These are phyloP conservation scores for Aspergillus ochraceoroseus DNA, from an alignment of 2,329 filamentous ascomycete genomes.

Conservation along the genomic window DNA sequence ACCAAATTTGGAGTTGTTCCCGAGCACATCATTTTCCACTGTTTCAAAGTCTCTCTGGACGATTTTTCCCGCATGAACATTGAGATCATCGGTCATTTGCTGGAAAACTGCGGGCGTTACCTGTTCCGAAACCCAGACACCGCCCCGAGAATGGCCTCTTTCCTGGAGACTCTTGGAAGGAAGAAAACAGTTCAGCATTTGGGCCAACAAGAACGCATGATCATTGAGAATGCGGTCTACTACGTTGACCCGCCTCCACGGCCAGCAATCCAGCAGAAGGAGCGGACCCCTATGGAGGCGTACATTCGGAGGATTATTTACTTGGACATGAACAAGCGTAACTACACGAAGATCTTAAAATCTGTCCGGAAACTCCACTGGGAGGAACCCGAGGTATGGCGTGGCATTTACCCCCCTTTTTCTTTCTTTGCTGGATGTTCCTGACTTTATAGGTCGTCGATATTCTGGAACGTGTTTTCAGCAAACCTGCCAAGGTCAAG, in stretches of 20 bases:
- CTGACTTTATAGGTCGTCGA: slow-evolving; percentile 55
- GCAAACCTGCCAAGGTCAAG: slow-evolving; percentile 94
- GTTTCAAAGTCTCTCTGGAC: slow-evolving; percentile 92
- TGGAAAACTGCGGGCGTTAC: slow-evolving; percentile 95
- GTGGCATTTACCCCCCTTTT: no score
- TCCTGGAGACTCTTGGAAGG: slow-evolving; percentile 87
- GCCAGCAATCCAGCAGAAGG: slow-evolving; percentile 92
- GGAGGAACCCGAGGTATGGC: slow-evolving; percentile 78
- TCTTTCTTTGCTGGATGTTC: not conserved
- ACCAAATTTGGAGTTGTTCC: slow-evolving; percentile 98
- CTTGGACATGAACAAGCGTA: slow-evolving; percentile 86
- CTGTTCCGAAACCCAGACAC: slow-evolving; percentile 89
- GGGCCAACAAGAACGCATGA: slow-evolving; percentile 92
- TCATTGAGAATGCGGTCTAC: slow-evolving; percentile 96
- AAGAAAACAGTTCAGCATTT: slow-evolving; percentile 96
- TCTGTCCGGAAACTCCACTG: slow-evolving; percentile 93
- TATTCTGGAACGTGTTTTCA: slow-evolving; percentile 84
- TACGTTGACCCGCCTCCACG: slow-evolving; percentile 94
- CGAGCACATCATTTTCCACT: slow-evolving; percentile 98
- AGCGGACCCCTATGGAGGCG: slow-evolving; percentile 85
- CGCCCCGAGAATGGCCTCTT: slow-evolving; percentile 84
- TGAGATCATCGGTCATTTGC: slow-evolving; percentile 90
- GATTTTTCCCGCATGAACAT: slow-evolving; percentile 99
- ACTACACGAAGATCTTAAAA: slow-evolving; percentile 88
- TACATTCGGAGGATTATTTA: slow-evolving; percentile 93